A percentile compares a stretch with the other conserved stretches of the same genome.
phyloP scores from a whole-genome alignment of 805 yeast genomes.

The Candida orba region DNA sequence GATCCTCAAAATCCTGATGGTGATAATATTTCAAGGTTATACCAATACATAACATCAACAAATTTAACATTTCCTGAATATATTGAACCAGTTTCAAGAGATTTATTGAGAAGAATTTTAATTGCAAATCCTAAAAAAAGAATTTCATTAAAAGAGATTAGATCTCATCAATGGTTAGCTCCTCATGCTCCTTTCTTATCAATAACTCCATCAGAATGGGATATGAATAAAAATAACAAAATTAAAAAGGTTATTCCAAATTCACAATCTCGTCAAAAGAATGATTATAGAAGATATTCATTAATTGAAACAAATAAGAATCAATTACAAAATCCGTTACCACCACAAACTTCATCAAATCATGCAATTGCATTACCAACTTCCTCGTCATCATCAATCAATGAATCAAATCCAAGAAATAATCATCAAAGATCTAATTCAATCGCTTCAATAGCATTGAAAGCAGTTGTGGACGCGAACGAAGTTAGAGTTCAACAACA shows the following conservation, averaged over 20 bases:
- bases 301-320: constrained; percentile 37
- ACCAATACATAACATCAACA: constrained; percentile 85
- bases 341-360: constrained; percentile 63
- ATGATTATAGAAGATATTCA: constrained; percentile 31
- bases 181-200: constrained; percentile 77
- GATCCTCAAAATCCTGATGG: constrained; percentile 97
- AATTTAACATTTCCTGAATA: constrained; percentile 94
- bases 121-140: constrained; percentile 82
- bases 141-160: constrained; percentile 57
- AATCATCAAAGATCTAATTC: constrained; percentile 34
- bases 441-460: constrained; percentile 57
- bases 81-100: constrained; percentile 84
- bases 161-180: constrained; percentile 84
- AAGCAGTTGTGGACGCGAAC: constrained; percentile 68
- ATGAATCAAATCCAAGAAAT: constrained; percentile 11
- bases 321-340: constrained; percentile 43
- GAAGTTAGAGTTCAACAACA: constrained; percentile 22
- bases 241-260: not conserved
- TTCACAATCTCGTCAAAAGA: constrained; percentile 7
- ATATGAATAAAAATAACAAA: constrained; percentile 29
- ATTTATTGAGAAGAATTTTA: constrained; percentile 73
- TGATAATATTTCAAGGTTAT: constrained; percentile 82
- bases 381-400: constrained; percentile 27
- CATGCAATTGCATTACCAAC: constrained; percentile 46
- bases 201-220: constrained; percentile 90